Evolutionary conservation across 768 basidiomycete species (phyloP), one percentile per base, ranked within the genome.

Genomic region (Dacryopinax spathularia): DNA sequence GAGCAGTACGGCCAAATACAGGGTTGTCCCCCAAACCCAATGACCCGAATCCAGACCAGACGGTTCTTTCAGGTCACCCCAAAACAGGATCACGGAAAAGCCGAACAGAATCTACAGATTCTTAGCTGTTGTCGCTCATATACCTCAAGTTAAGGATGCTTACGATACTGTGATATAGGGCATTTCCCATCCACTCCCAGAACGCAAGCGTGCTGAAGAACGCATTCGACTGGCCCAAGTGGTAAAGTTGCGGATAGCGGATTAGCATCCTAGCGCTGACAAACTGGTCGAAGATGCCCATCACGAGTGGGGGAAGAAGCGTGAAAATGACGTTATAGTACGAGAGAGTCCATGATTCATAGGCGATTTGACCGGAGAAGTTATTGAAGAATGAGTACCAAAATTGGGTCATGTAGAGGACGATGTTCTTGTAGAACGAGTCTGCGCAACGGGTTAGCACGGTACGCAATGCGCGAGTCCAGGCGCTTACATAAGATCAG

Each of bases 371-470:
- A 20, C 96, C 96, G 0, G 96, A 99, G 77, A 96, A 98, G 70
- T 95, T 96, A 80, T 98, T 99, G 82, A 94, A 91, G 80, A 97
- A 95, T 10, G 96, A 96, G 75, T 84, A 99, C 95, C 94, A 98
- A 74, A 98, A 98, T 66, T 95, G 91, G 25, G 93, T 96, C 91
- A 99, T 91, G 74, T 98, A 98, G 16, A 99, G 80, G 33, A 88
- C 87, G 66, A 98, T 97, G 74, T 99, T 99, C 74, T 99, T 99
- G 80, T 98, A 99, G 78, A 99, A 97, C 1, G 93, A 96, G 75
- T 90, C 93, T 96, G 70, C 15, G 59, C 16, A 25, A 33, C 64
- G 48, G 27, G 0, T 61, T 35, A 36, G 20, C 6, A 41, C 1
- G 15, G 7, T 6, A 15, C 29, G 27, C 22, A 16, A 15, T n/a